phyloP scores from a whole-genome alignment of 192 early-diverging fungal genomes.

The Linnemannia exigua region DNA sequence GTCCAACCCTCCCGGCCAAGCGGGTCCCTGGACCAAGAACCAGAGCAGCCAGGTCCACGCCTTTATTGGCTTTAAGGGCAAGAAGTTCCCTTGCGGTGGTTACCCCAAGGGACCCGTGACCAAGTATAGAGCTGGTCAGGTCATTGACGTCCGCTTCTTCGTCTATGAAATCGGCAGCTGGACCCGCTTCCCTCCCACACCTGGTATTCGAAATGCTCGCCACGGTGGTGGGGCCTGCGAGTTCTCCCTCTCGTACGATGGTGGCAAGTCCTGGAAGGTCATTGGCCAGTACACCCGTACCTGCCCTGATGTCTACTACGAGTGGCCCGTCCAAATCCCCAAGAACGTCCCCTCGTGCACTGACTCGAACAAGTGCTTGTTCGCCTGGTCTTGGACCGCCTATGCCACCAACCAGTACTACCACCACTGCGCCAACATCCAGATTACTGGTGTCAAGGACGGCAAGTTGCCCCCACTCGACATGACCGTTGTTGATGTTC shows the following conservation, averaged over 20 bases:
- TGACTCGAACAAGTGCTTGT: slow-evolving; percentile 51
- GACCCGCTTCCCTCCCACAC: slow-evolving; percentile 39
- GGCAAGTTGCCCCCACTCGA: slow-evolving; percentile 29
- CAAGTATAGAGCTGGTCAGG: slow-evolving; percentile 61
- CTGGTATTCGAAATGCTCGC: slow-evolving; percentile 56
- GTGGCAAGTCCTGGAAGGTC: slow-evolving; percentile 68
- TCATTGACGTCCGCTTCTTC: slow-evolving; percentile 64
- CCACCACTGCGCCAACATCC: slow-evolving; percentile 83
- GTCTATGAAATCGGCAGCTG: slow-evolving; percentile 37
- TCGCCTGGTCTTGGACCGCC: slow-evolving; percentile 78
- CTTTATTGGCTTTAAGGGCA: slow-evolving; percentile 51
- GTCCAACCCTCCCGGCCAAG: slow-evolving; percentile 48
- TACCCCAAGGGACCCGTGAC: slow-evolving; percentile 56
- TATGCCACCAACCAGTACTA: slow-evolving; percentile 81
- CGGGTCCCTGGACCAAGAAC: slow-evolving; percentile 51
- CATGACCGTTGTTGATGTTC: slow-evolving; percentile 47
- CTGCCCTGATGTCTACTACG: slow-evolving; percentile 60
- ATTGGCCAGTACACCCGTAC: slow-evolving; percentile 58
- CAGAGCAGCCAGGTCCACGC: slow-evolving; percentile 27
- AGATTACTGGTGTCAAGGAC: slow-evolving; percentile 56
- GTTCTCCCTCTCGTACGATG: slow-evolving; percentile 76
- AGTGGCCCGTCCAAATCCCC: slow-evolving; percentile 59
- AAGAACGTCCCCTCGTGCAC: slow-evolving; percentile 52
- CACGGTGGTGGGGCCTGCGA: slow-evolving; percentile 80
- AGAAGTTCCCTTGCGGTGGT: slow-evolving; percentile 57